Evolutionary conservation across 1,139 yeast species (phyloP).

Genomic region (Geotrichum phurueaensis): DNA sequence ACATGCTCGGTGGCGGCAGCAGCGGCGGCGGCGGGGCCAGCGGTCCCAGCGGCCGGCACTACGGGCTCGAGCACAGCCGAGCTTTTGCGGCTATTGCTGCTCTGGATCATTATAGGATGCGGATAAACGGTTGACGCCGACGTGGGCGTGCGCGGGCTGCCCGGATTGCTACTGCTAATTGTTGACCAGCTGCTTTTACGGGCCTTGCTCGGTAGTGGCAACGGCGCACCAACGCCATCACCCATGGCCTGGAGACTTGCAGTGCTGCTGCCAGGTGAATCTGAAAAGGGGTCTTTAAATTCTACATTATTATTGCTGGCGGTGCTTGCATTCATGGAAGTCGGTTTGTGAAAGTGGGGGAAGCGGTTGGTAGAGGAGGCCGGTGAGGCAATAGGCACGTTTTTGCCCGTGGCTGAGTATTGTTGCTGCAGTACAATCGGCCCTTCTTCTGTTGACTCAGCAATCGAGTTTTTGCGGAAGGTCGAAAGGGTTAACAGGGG

Average conservation of each 20-base stretch:
- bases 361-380: background rate
- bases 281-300: background rate
- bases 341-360: conserved; percentile 8
- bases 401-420: background rate
- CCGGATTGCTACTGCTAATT: background rate
- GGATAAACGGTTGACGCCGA: background rate
- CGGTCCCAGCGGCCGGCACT: background rate
- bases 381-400: background rate
- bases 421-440: background rate
- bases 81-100: conserved; percentile 24
- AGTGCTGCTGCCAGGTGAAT: background rate
- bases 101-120: conserved; percentile 30
- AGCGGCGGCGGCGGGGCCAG: background rate
- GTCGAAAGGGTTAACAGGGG: background rate
- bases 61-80: conserved; percentile 4
- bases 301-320: background rate
- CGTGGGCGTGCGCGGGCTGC: background rate
- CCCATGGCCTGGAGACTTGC: background rate
- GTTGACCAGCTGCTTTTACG: background rate
- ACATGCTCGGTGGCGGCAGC: background rate
- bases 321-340: background rate
- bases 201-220: background rate
- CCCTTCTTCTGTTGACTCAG: background rate
- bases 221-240: background rate
- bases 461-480: conserved; percentile 1